A percentile compares a stretch with the other conserved stretches of the same genome.
Conservation (phyloP, 192 early-diverging fungal species). For the Pecoramyces ruminantium region DNA sequence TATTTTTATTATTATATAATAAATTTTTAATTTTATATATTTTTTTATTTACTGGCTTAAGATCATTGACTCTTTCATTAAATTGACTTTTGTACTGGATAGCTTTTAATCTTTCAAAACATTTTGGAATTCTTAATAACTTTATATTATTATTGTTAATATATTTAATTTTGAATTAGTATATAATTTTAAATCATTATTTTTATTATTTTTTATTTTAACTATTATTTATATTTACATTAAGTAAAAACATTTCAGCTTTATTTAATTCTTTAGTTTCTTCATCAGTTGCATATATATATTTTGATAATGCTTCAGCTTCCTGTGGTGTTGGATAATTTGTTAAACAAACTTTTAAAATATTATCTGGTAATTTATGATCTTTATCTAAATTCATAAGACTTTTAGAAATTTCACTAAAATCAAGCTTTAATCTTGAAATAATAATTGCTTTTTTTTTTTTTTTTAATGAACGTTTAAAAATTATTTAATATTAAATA, state of each 20-base stretch:
- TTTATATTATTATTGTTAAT: no score
- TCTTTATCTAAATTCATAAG: not conserved
- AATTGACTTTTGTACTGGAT: slow-evolving; percentile 23
- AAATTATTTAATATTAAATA: no score
- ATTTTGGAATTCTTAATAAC: slow-evolving; percentile 15
- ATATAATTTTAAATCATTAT: no score
- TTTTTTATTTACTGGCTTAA: slow-evolving; percentile 8
- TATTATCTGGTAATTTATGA: not conserved
- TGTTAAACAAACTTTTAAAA: not conserved
- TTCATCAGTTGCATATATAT: slow-evolving; percentile 12
- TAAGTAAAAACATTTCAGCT: slow-evolving; percentile 25
- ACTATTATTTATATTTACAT: slow-evolving; percentile 8
- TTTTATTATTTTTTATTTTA: no score
- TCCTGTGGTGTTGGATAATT: not conserved
- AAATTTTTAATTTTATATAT: no score
- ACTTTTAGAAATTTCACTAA: slow-evolving; percentile 5
- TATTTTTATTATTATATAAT: no score
- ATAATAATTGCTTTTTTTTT: slow-evolving; percentile 15
- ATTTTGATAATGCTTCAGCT: slow-evolving; percentile 5
- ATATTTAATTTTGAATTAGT: no score
- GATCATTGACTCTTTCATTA: slow-evolving; percentile 20
- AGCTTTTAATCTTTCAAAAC: slow-evolving; percentile 21
- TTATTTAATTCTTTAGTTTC: slow-evolving; percentile 16
- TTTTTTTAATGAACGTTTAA: no score
- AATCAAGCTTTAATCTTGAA: slow-evolving; percentile 20